These are phyloP conservation scores for Scheffersomyces coipomensis DNA, from an alignment of 805 yeast genomes.

Conservation along the genomic window DNA sequence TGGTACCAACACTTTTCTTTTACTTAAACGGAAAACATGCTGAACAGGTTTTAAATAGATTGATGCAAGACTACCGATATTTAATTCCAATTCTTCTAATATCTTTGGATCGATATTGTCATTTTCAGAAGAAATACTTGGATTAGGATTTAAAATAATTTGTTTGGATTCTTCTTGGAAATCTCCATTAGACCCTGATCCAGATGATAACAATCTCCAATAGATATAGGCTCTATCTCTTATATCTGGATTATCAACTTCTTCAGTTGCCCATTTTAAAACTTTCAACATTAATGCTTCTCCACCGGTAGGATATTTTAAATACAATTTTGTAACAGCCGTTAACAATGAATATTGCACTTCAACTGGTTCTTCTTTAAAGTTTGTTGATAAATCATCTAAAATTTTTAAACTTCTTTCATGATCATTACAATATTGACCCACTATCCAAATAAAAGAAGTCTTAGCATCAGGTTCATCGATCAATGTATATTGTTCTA, in stretches of 20 bases:
- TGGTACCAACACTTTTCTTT: conserved; percentile 44
- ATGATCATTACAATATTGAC: conserved; percentile 59
- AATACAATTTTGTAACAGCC: conserved; percentile 67
- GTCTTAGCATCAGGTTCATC: conserved; percentile 77
- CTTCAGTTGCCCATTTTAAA: conserved; percentile 70
- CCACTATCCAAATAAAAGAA: conserved; percentile 81
- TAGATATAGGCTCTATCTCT: conserved; percentile 84
- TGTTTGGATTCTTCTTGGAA: conserved; percentile 37
- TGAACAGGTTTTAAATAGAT: conserved; percentile 80
- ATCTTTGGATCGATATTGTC: conserved; percentile 68
- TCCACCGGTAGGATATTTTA: conserved; percentile 52
- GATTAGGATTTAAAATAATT: conserved; percentile 61
- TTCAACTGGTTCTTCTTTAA: conserved; percentile 63
- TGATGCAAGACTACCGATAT: conserved; percentile 79
- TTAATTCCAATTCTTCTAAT: conserved; percentile 78
- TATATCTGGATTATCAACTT: conserved; percentile 76
- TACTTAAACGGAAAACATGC: conserved; percentile 72
- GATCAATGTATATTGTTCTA: conserved; percentile 40
- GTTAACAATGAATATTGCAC: conserved; percentile 76
- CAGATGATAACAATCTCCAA: conserved; percentile 69
- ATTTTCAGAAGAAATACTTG: conserved; percentile 63
- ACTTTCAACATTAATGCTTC: conserved; percentile 58
- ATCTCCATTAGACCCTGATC: conserved; percentile 37
- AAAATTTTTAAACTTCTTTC: conserved; percentile 41
- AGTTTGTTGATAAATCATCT: conserved; percentile 42